Evolutionary conservation across 1,284 basidiomycete genomes (phyloP), one percentile per base, ranked within the genome.

Genomic region (Rhodotorula sp.): DNA sequence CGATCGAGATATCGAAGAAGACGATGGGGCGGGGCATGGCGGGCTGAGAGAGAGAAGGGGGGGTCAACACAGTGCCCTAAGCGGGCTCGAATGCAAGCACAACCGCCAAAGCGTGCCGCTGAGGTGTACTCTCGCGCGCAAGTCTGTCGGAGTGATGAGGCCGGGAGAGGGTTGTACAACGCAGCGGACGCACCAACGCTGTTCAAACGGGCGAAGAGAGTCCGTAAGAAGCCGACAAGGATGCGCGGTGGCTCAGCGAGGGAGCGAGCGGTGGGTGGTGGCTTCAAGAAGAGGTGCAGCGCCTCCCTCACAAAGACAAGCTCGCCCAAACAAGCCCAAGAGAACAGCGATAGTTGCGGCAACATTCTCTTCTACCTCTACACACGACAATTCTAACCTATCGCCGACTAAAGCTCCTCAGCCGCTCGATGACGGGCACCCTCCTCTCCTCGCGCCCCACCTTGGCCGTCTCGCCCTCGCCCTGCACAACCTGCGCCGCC

Each of bases 1-100:
- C 85, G 80, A 94, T 89, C 32, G 84, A 78, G 80, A 97, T 87
- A 80, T 96, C 91, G 81, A 97, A 95, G 82, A 98, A 99, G 53
- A 97, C 95, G 67, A 98, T 84, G 0, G 96, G 96, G 21, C 82
- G 75, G 8, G 66, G 64, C 56, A 66, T 68, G 46, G 36, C 46
- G 53, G 41, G 32, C 15, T 54, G 25, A 25, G 36, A 39, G 44
- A 9, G 69, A 22, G 34, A 3, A 22, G 29, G 50, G 44, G 17
- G n/a, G 39, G 21, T 54, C 46, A 48, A 25, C 10, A 48, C 46
- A 48, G 13, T 1, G n/a, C n/a, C n/a, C n/a, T n/a, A n/a, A n/a
- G n/a, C n/a, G n/a, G n/a, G n/a, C n/a, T n/a, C n/a, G n/a, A n/a
- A n/a, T n/a, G n/a, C n/a, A n/a, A n/a, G n/a, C n/a, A n/a, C n/a